phyloP scores from a whole-genome alignment of 2,329 filamentous ascomycete species.

The Byssochlamys sp. region DNA sequence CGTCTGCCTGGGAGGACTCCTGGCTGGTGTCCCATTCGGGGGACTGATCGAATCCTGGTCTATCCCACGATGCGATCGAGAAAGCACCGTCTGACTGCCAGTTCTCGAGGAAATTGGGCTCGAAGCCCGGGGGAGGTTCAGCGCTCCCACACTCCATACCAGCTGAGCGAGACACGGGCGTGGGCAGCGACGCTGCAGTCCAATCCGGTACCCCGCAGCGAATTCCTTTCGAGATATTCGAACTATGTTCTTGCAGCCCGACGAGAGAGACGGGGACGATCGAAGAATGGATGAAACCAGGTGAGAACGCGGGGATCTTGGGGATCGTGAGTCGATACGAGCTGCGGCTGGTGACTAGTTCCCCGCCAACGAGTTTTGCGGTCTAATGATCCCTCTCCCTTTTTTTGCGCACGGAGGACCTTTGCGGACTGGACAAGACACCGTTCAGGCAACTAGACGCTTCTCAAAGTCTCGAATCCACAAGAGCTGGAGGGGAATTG shows the following conservation, averaged over 20 bases:
- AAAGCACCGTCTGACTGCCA: conserved; percentile 28
- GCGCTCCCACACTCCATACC: conserved; percentile 32
- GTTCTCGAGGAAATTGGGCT: conserved; percentile 33
- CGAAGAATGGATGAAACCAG: background rate
- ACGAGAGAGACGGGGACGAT: background rate
- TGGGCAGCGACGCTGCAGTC: background rate
- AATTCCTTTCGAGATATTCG: background rate
- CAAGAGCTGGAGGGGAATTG: background rate
- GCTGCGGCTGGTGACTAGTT: conserved; percentile 3
- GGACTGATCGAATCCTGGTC: conserved; percentile 25
- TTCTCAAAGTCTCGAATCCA: background rate
- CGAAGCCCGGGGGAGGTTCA: conserved; percentile 30
- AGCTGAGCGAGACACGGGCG: conserved; percentile 1
- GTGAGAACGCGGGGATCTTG: background rate
- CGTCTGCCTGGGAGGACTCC: conserved; percentile 19
- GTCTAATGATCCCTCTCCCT: background rate
- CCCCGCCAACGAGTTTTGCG: conserved; percentile 18
- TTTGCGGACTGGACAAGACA: background rate
- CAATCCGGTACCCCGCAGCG: background rate
- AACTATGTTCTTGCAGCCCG: background rate
- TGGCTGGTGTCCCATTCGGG: conserved; percentile 32
- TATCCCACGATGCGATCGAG: conserved; percentile 28
- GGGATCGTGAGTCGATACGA: background rate
- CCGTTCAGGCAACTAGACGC: background rate
- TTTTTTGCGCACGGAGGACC: background rate